Percentiles rank a stretch among this genome's conserved stretches.
Evolutionary conservation across 2,329 filamentous ascomycete genomes (phyloP).

Genomic region (Hymenoscyphus repandus): DNA sequence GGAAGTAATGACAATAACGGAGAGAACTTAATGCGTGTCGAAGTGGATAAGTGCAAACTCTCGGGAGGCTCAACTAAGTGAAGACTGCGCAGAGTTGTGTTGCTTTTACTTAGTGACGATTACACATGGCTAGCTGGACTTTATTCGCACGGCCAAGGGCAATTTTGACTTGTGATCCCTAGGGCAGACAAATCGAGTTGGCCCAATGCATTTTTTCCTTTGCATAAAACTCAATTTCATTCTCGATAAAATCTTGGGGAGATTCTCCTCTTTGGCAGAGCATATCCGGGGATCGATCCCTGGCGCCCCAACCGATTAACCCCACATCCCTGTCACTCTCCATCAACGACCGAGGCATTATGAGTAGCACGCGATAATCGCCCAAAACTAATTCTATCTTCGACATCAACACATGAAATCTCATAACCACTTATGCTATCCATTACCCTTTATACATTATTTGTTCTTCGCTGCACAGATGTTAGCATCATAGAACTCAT

Average conservation of each 20-base stretch:
- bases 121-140: too few species aligned
- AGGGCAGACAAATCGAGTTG: too few species aligned
- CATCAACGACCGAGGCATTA: constrained; percentile 6
- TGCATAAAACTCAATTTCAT: constrained; percentile 1
- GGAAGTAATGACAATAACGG: too few species aligned
- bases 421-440: background rate
- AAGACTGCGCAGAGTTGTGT: too few species aligned
- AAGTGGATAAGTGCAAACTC: too few species aligned
- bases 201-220: background rate
- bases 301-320: background rate
- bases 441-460: background rate
- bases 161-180: too few species aligned
- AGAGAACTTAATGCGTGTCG: too few species aligned
- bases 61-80: too few species aligned
- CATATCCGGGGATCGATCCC: too few species aligned
- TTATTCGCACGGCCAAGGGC: too few species aligned
- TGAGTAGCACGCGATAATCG: constrained; percentile 6
- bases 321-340: background rate
- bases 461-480: constrained; percentile 2
- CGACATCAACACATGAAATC: constrained; percentile 1
- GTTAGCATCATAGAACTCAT: background rate
- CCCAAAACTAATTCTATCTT: constrained; percentile 1
- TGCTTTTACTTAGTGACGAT: too few species aligned
- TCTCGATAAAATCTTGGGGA: constrained; percentile 1
- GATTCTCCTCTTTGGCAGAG: background rate